A percentile compares a stretch with the other conserved stretches of the same genome.
Evolutionary conservation across 352 stramenopile species (phyloP).

Genomic region (Phytophthora sp.): DNA sequence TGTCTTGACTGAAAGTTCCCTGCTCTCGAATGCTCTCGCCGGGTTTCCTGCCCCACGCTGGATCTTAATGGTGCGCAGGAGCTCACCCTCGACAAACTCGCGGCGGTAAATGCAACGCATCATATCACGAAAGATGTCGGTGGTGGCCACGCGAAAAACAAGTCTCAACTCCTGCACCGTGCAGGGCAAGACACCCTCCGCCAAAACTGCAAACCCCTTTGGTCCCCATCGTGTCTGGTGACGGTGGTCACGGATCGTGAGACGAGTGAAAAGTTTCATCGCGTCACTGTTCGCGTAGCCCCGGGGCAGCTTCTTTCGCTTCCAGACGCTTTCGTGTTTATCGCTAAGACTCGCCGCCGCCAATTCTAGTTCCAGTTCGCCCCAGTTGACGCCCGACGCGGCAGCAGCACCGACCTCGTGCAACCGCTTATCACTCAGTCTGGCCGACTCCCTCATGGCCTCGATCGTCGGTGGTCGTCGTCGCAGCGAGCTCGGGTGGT

Average conservation of each 20-base stretch:
- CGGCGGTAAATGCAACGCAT: slow-evolving; percentile 44
- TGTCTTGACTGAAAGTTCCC: slow-evolving; percentile 42
- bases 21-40: slow-evolving; percentile 22
- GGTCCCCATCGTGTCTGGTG: slow-evolving; percentile 39
- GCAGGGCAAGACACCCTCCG: slow-evolving; percentile 39
- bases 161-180: slow-evolving; percentile 47
- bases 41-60: slow-evolving; percentile 11
- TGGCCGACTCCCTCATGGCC: slow-evolving; percentile 26
- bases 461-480: slow-evolving; percentile 9
- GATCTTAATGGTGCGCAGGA: slow-evolving; percentile 39
- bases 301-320: slow-evolving; percentile 27
- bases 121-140: slow-evolving; percentile 35
- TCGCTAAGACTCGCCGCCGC: slow-evolving; percentile 23
- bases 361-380: slow-evolving; percentile 41
- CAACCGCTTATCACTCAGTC: slow-evolving; percentile 46
- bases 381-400: slow-evolving; percentile 39
- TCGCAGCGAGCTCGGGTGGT: slow-evolving; percentile 17
- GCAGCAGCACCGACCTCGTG: slow-evolving; percentile 38
- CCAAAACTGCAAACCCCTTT: slow-evolving; percentile 39
- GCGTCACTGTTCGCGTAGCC: slow-evolving; percentile 19
- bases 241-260: slow-evolving; percentile 21
- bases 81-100: slow-evolving; percentile 42
- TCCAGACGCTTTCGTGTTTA: slow-evolving; percentile 37
- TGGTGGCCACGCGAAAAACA: slow-evolving; percentile 35
- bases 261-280: slow-evolving; percentile 38